These are phyloP conservation scores for Petunia secreta DNA, from an alignment of 257 asterid genomes.

Conservation along the genomic window DNA sequence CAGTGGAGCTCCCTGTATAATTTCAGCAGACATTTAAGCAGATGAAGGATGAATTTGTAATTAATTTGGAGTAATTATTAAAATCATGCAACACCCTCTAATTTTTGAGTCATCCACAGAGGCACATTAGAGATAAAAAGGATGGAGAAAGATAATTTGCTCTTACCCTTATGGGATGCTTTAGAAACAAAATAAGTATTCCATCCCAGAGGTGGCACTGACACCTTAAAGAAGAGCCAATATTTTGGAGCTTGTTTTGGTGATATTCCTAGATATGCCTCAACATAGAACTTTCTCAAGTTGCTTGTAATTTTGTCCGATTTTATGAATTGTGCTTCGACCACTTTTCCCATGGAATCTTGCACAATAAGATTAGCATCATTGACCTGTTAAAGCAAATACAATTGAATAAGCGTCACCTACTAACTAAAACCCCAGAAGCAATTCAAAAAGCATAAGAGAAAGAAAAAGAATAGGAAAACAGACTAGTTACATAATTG, in stretches of 20 bases:
- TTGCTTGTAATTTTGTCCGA: constrained; percentile 60
- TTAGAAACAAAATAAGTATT: constrained; percentile 69
- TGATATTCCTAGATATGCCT: constrained; percentile 73
- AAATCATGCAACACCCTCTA: constrained; percentile 1
- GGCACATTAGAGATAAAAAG: constrained; percentile 14
- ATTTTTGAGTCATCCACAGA: constrained; percentile 9
- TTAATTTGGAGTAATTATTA: not conserved
- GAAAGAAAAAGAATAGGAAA: not conserved
- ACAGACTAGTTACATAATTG: not conserved
- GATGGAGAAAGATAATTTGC: not conserved
- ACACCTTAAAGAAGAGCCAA: constrained; percentile 71
- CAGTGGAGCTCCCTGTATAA: constrained; percentile 46
- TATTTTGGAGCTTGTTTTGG: constrained; percentile 55
- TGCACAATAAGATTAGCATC: constrained; percentile 58
- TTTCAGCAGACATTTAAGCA: constrained; percentile 26
- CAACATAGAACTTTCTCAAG: constrained; percentile 61
- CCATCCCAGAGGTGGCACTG: constrained; percentile 79
- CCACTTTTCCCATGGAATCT: constrained; percentile 57
- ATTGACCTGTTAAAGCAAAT: constrained; percentile 55
- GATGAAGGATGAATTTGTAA: constrained; percentile 8
- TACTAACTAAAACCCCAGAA: not conserved
- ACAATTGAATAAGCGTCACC: constrained; percentile 12
- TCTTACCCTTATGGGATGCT: constrained; percentile 50
- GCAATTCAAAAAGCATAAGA: not conserved
- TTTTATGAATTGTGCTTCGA: constrained; percentile 63